Evolutionary conservation across 2,329 filamentous ascomycete genomes (phyloP), one percentile per base, ranked within the genome.

Genomic region (Blumeria graminis): DNA sequence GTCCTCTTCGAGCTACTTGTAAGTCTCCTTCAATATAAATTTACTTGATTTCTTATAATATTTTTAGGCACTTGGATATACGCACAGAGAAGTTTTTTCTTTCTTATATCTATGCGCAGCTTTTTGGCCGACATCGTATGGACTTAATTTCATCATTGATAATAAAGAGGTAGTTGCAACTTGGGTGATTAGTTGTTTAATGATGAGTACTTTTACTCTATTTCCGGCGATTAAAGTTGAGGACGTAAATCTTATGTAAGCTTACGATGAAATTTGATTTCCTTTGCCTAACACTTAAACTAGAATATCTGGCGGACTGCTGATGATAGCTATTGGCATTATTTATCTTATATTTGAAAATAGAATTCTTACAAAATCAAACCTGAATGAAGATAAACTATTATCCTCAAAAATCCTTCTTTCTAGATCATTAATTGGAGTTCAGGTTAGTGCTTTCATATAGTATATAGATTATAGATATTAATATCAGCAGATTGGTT

Each of bases 121-220:
- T 0, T 73, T 84, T 46, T 98, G 89, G 85, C 92, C 92, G 0
- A 62, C 76, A 0, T 72, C 80, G 0, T 84, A 92, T 62, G 90
- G 92, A 0, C 64, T 75, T 32, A 72, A 73, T 0, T 96, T 98
- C 63, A 61, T 95, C 8, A 74, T 71, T 55, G 70, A 76, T 32
- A 82, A 96, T 64, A 65, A 71, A 11, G 65, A 76, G 3, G 74
- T 94, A 1, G 77, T 78, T 55, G 69, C 72, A 0, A 79, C 80
- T 0, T 98, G 92, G 92, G 74, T 76, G 8, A 63, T 82, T 39
- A 84, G 85, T 3, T 95, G 89, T 68, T 62, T 82, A 1, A 71
- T 81, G 3, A 94, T 96, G 88, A 92, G 90, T 66, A 76, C 77
- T 2, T 98, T 98, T 65, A 98, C 92, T 0, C 69, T 96, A 13